A percentile compares a stretch with the other conserved stretches of the same genome.
These are phyloP conservation scores for Botrytis paeoniae DNA, from an alignment of 2,329 filamentous ascomycete genomes.

Conservation along the genomic window DNA sequence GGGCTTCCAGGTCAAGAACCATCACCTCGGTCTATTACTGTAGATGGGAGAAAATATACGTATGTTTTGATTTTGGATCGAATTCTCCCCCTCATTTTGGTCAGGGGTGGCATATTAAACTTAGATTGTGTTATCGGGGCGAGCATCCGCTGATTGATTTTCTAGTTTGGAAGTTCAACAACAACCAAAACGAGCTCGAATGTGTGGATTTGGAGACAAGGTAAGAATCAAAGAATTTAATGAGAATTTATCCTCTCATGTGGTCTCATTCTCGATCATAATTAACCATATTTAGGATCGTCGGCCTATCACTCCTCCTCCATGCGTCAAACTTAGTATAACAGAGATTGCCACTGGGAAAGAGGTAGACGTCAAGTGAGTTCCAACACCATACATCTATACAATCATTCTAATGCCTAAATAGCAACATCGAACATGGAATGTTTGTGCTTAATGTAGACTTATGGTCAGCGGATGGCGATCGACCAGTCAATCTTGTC, in stretches of 20 bases:
- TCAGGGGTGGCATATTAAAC: background rate
- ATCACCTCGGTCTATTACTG: constrained; percentile 23
- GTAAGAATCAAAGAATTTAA: constrained; percentile 45
- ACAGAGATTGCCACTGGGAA: constrained; percentile 70
- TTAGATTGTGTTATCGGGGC: background rate
- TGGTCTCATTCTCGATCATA: background rate
- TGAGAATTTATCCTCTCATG: background rate
- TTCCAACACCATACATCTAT: constrained; percentile 9
- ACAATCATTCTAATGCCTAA: constrained; percentile 22
- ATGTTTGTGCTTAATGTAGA: constrained; percentile 69
- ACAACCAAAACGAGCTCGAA: constrained; percentile 87
- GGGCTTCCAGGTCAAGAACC: constrained; percentile 26
- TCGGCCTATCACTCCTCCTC: constrained; percentile 90
- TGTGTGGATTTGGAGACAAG: constrained; percentile 99
- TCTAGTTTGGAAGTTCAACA: constrained; percentile 76
- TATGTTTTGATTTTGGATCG: constrained; percentile 23
- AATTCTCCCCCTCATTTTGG: background rate
- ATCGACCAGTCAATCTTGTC: constrained; percentile 65
- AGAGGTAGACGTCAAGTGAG: constrained; percentile 81
- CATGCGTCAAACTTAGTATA: constrained; percentile 82
- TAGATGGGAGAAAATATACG: constrained; percentile 35
- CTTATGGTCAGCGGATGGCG: constrained; percentile 61
- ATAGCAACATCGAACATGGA: constrained; percentile 64
- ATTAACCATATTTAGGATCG: constrained; percentile 64
- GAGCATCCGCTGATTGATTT: constrained; percentile 23